phyloP scores from a whole-genome alignment of 768 basidiomycete genomes.

The Lactarius indigo region DNA sequence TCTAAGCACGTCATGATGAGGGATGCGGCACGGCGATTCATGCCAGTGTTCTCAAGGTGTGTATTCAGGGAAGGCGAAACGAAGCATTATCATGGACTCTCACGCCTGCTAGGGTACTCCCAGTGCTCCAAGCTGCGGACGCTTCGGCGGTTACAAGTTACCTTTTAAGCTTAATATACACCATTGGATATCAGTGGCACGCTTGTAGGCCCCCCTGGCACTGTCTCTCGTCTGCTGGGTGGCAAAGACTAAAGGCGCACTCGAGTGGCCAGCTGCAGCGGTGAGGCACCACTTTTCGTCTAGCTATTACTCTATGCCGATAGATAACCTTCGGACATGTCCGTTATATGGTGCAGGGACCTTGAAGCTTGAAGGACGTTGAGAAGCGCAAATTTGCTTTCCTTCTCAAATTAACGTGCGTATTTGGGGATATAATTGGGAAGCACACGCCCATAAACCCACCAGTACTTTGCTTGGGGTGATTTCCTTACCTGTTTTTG shows the following conservation, averaged over 20 bases:
- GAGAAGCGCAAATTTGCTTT: background rate
- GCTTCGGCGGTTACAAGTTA: background rate
- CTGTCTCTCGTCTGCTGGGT: background rate
- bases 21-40: background rate
- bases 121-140: background rate
- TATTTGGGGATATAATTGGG: background rate
- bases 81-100: background rate
- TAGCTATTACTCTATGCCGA: background rate
- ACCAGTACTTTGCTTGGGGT: background rate
- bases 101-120: background rate
- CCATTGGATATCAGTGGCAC: background rate
- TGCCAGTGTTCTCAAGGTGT: background rate
- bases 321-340: background rate
- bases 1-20: background rate
- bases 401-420: background rate
- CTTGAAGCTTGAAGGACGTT: background rate
- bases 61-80: background rate
- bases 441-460: background rate
- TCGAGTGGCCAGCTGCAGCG: background rate
- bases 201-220: background rate
- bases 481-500: background rate
- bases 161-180: conserved; percentile 4
- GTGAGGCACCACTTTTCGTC: background rate
- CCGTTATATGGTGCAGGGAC: too few relatives aligned
- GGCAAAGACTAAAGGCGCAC: background rate